Percentiles rank a stretch among this genome's conserved stretches.
Evolutionary conservation across 73 alveolate genomes (phyloP).

Genomic region (Symbiodinium natans): DNA sequence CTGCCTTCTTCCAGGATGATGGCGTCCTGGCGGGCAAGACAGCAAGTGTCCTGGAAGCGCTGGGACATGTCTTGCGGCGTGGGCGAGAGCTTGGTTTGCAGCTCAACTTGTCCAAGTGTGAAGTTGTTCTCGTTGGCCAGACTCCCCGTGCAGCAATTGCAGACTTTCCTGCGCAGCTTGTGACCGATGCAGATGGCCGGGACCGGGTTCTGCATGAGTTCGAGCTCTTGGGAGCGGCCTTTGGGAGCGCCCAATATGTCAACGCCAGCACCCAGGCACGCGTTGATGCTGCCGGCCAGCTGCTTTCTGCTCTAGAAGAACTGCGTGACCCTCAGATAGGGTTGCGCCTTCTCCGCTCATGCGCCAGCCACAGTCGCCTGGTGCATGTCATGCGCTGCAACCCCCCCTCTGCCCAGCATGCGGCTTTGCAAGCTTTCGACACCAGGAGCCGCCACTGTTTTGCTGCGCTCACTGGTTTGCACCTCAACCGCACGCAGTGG

Average conservation of each 20-base stretch:
- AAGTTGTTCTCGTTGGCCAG: no score
- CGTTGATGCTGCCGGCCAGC: not conserved
- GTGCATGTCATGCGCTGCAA: not conserved
- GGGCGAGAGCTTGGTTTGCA: no score
- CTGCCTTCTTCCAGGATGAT: no score
- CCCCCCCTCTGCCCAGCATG: not conserved
- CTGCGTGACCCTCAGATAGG: conserved; percentile 9
- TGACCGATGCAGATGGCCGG: not conserved
- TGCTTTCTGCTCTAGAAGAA: not conserved
- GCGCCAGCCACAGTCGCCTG: not conserved
- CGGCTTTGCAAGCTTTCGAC: not conserved
- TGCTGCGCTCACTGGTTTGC: not conserved
- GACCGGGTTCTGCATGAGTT: conserved; percentile 7
- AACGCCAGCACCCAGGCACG: not conserved
- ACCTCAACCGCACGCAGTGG: conserved; percentile 10
- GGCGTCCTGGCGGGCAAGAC: no score
- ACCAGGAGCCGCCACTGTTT: not conserved
- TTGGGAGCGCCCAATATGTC: not conserved
- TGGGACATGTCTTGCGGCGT: no score
- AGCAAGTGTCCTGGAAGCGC: no score
- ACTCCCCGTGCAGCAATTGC: no score
- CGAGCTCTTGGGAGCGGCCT: conserved; percentile 30
- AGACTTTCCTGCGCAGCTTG: no score
- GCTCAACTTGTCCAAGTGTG: no score
- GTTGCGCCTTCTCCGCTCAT: conserved; percentile 23